Evolutionary conservation across 1,284 basidiomycete species (phyloP), one percentile per base, ranked within the genome.

Genomic region (Ceratorhiza oryzae-sativae): DNA sequence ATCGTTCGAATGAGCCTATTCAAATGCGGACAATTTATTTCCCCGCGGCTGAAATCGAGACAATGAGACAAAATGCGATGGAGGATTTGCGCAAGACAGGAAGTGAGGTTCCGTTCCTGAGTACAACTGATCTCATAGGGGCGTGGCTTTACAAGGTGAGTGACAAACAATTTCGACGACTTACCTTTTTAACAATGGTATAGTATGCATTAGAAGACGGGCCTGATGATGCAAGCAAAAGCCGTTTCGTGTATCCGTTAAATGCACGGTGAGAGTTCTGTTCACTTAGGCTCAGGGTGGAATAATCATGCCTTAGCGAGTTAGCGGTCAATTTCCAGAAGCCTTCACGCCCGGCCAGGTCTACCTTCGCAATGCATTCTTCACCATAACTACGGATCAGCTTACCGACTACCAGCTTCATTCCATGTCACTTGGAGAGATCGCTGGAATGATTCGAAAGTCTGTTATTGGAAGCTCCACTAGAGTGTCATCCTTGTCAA

Each of bases 131-230:
- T 45, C 15, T 68, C 12, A 45, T 68, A 6, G 49, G 27, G 5
- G 63, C 63, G 12, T 68, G 63, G 63, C 3, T 68, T 2, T 68
- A 68, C 39, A 68, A 68, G 63, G 63, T 68, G 10, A 56, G 32
- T 10, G 9, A 6, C 12, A 9, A n/a, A 13, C 20, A 9, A 45
- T 18, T 18, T 42, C 3, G 27, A 42, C 9, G 32, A 27, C n/a
- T n/a, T 3, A 27, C 3, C 32, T 41, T n/a, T n/a, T n/a, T n/a
- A 27, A 65, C n/a, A n/a, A 18, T 18, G 25, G 53, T 42, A 45
- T 20, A 68, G 63, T 34, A 68, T 56, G 51, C 51, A 13, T 56
- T 68, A 13, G 49, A 34, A 9, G 63, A 68, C 23, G 23, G 10
- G 15, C 34, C 27, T 10, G 23, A 55, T 30, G 34, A 20, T 32